Evolutionary conservation across 257 asterid genomes (phyloP).

Genomic region (Paraleonurus japonicus): DNA sequence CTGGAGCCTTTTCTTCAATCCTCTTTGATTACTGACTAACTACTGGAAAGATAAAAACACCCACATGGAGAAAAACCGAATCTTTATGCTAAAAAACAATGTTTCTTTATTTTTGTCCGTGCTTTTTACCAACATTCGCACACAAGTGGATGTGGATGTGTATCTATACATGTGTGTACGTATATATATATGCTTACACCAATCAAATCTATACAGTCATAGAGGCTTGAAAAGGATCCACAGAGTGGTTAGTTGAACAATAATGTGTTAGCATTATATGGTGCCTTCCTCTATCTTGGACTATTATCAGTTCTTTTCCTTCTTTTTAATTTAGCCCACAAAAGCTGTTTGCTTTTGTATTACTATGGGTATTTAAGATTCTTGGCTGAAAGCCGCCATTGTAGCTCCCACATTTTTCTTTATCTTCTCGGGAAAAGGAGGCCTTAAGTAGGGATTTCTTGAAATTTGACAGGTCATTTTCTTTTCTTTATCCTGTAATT

Average conservation of each 20-base stretch:
- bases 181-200: background rate
- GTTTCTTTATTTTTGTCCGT: constrained; percentile 12
- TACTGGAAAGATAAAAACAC: background rate
- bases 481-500: constrained; percentile 7
- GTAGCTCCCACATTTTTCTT: constrained; percentile 23
- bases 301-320: constrained; percentile 24
- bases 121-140: constrained; percentile 6
- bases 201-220: background rate
- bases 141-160: constrained; percentile 3
- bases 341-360: constrained; percentile 25
- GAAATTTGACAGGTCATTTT: constrained; percentile 19
- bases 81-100: constrained; percentile 6
- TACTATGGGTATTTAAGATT: constrained; percentile 30
- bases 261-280: constrained; percentile 10
- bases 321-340: constrained; percentile 22
- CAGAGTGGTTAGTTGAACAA: constrained; percentile 35
- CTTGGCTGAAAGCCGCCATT: constrained; percentile 22
- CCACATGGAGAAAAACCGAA: constrained; percentile 20
- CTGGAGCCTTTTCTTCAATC: constrained; percentile 24
- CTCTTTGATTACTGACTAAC: constrained; percentile 15
- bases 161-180: background rate
- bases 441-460: constrained; percentile 16
- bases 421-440: constrained; percentile 25
- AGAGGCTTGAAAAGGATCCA: background rate
- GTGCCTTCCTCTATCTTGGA: constrained; percentile 22